A percentile compares a stretch with the other conserved stretches of the same genome.
phyloP scores from a whole-genome alignment of 1,139 yeast species.

The Magnusiomyces suaveolens region DNA sequence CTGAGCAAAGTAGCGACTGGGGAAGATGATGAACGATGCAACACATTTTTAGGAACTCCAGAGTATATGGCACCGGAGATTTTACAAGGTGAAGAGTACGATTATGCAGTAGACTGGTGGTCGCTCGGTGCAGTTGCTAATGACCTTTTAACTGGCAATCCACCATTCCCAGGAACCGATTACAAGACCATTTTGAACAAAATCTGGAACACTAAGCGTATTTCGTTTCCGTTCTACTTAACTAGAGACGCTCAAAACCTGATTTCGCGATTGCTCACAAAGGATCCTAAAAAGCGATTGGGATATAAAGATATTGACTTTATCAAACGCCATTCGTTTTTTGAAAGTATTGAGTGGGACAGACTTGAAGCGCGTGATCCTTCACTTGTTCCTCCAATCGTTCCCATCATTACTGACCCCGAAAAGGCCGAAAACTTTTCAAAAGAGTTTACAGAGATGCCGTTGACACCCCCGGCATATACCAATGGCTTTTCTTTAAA shows the following conservation, averaged over 20 bases:
- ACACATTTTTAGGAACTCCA: constrained; percentile 84
- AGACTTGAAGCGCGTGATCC: constrained; percentile 42
- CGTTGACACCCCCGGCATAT: constrained; percentile 28
- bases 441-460: constrained; percentile 75
- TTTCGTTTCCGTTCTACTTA: constrained; percentile 71
- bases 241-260: constrained; percentile 81
- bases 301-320: constrained; percentile 56
- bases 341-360: constrained; percentile 73
- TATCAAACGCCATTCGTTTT: constrained; percentile 64
- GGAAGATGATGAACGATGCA: constrained; percentile 41
- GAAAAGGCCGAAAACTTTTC: constrained; percentile 88
- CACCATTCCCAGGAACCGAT: constrained; percentile 89
- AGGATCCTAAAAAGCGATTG: constrained; percentile 65
- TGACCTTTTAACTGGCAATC: constrained; percentile 83
- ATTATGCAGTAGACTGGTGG: constrained; percentile 93
- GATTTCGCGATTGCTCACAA: constrained; percentile 59
- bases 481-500: not conserved
- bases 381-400: constrained; percentile 60
- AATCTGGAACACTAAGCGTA: constrained; percentile 58
- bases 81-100: constrained; percentile 74
- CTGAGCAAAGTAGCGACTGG: constrained; percentile 57
- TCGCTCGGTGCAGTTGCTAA: constrained; percentile 83
- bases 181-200: constrained; percentile 75
- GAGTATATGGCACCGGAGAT: constrained; percentile 98
- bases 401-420: constrained; percentile 78